phyloP scores from a whole-genome alignment of 805 yeast species.

The Kazachstania martiniae region DNA sequence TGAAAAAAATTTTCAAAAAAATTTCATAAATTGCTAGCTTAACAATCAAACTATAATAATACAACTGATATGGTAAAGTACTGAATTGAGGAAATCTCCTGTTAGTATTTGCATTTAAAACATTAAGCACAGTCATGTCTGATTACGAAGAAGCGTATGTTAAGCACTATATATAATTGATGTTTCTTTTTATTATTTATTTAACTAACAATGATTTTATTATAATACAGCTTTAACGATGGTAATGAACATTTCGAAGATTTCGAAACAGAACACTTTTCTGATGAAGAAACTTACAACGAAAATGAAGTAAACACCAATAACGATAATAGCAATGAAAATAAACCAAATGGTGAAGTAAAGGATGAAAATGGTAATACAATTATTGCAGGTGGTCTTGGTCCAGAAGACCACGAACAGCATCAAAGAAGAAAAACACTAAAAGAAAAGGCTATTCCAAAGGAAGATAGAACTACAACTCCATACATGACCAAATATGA shows the following conservation, averaged over 20 bases:
- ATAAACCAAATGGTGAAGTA: constrained; percentile 26
- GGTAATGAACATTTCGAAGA: constrained; percentile 64
- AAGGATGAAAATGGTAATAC: constrained; percentile 58
- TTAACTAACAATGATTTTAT: background rate
- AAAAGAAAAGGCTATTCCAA: constrained; percentile 79
- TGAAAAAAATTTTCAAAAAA: too few relatives aligned
- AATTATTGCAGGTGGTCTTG: constrained; percentile 59
- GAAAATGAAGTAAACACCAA: constrained; percentile 23
- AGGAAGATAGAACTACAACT: constrained; percentile 82
- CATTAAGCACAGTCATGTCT: constrained; percentile 42
- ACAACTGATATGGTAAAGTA: too few relatives aligned
- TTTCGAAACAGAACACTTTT: constrained; percentile 75
- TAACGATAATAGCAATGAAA: constrained; percentile 23
- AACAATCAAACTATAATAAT: too few relatives aligned
- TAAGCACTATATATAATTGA: background rate
- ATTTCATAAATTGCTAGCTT: too few relatives aligned
- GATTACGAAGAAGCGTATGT: constrained; percentile 43
- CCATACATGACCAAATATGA: constrained; percentile 99
- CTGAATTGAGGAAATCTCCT: too few relatives aligned
- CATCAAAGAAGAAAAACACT: constrained; percentile 47
- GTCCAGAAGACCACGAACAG: constrained; percentile 45
- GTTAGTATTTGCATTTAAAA: too few relatives aligned
- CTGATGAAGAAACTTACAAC: constrained; percentile 51
- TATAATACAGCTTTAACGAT: constrained; percentile 44
- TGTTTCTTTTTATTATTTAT: background rate